Evolutionary conservation across 2,329 filamentous ascomycete genomes (phyloP).

Genomic region (Penicillium sp.): DNA sequence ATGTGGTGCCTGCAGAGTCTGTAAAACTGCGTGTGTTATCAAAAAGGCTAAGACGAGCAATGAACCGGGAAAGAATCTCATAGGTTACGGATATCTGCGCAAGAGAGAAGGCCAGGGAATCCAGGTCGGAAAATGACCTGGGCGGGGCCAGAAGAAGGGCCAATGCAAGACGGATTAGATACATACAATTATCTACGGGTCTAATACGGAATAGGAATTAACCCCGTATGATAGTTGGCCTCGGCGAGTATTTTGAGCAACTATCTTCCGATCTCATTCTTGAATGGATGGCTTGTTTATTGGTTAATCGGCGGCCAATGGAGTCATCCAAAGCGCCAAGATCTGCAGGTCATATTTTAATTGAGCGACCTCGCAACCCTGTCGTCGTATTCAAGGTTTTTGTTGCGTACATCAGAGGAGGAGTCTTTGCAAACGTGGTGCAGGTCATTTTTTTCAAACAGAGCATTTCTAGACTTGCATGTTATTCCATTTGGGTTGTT

Average conservation of each 20-base stretch:
- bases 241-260: too few relatives aligned
- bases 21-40: conserved; percentile 18
- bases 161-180: too few relatives aligned
- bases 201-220: background rate
- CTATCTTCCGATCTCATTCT: background rate
- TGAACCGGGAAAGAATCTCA: background rate
- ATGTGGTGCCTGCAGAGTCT: conserved; percentile 20
- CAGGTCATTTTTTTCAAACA: background rate
- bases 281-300: background rate
- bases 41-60: conserved; percentile 15
- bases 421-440: too few relatives aligned
- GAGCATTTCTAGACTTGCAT: too few relatives aligned
- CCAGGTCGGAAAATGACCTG: background rate
- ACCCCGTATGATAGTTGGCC: background rate
- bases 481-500: background rate
- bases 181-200: too few relatives aligned
- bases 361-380: background rate
- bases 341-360: background rate
- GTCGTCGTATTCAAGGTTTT: background rate
- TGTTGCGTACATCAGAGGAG: too few relatives aligned
- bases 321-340: background rate
- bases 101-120: too few relatives aligned
- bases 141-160: background rate
- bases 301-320: too few relatives aligned
- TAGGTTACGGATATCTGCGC: background rate